Percentiles rank a stretch among this genome's conserved stretches.
Evolutionary conservation across 148 eudicot species (phyloP).

Genomic region (Chenopodium formosanum): DNA sequence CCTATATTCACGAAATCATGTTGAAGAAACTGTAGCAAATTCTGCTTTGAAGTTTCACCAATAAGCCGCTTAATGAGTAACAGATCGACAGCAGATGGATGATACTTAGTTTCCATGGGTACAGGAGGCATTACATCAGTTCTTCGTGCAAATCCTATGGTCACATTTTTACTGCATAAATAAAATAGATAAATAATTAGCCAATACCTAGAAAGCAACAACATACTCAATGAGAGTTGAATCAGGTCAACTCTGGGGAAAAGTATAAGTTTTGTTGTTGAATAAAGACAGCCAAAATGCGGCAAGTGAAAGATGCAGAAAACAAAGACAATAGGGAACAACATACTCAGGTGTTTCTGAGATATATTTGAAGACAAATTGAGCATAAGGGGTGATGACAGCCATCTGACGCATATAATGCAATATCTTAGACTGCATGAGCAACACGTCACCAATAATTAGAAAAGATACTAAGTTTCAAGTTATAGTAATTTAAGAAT

Average conservation of each 20-base stretch:
- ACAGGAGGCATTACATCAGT: slow-evolving; percentile 96
- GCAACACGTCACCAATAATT: slow-evolving; percentile 18
- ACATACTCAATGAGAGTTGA: neutral
- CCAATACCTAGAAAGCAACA: slow-evolving; percentile 11
- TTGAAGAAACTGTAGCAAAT: slow-evolving; percentile 89
- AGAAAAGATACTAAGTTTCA: slow-evolving; percentile 2
- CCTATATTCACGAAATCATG: slow-evolving; percentile 94
- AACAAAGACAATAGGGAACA: slow-evolving; percentile 15
- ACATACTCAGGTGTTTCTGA: slow-evolving; percentile 92
- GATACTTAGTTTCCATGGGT: slow-evolving; percentile 91
- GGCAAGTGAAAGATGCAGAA: slow-evolving; percentile 24
- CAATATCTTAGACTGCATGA: slow-evolving; percentile 87
- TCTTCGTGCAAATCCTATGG: slow-evolving; percentile 84
- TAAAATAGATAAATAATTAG: slow-evolving; percentile 10
- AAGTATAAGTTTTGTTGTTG: neutral
- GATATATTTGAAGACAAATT: slow-evolving; percentile 80
- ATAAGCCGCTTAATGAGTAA: slow-evolving; percentile 93
- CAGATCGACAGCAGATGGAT: slow-evolving; percentile 99
- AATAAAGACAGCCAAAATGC: slow-evolving; percentile 8
- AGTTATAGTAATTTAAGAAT: neutral
- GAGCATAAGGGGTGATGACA: slow-evolving; percentile 98
- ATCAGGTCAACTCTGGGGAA: neutral
- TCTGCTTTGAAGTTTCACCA: slow-evolving; percentile 82
- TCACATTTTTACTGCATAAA: slow-evolving; percentile 74
- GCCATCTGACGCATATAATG: slow-evolving; percentile 99